Evolutionary conservation across 1,139 yeast species (phyloP).

Genomic region (Debaryomycetaceae sp.): DNA sequence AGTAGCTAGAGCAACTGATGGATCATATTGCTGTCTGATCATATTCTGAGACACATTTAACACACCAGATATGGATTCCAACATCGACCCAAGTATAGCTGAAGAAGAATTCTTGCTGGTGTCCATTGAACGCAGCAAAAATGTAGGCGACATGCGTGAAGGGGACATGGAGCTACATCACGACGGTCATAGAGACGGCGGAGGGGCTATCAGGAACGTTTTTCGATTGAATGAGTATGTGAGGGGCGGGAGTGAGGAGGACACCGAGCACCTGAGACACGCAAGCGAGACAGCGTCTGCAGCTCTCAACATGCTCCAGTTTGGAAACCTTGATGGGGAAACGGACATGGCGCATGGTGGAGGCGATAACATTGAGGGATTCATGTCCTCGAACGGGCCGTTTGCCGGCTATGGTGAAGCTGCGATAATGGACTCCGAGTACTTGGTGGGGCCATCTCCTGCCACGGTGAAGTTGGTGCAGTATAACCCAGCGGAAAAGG

Average conservation of each 20-base stretch:
- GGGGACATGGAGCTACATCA: conserved; percentile 3
- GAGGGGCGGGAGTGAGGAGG: conserved; percentile 1
- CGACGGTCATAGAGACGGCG: conserved; percentile 1
- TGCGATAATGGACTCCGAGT: conserved; percentile 1
- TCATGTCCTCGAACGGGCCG: background rate
- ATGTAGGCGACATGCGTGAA: conserved; percentile 2
- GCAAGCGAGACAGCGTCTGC: conserved; percentile 13
- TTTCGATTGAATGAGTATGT: conserved; percentile 14
- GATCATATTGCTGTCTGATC: too few relatives aligned
- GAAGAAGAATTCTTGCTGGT: conserved; percentile 10
- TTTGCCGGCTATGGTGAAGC: conserved; percentile 1
- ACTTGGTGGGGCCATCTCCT: background rate
- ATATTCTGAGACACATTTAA: background rate
- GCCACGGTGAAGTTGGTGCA: conserved; percentile 23
- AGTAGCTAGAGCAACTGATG: too few relatives aligned
- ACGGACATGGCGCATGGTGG: conserved; percentile 1
- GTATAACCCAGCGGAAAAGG: conserved; percentile 29
- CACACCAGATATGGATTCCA: conserved; percentile 12
- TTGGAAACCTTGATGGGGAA: conserved; percentile 6
- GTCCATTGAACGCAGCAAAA: conserved; percentile 6
- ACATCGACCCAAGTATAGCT: conserved; percentile 14
- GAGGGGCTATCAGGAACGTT: conserved; percentile 9
- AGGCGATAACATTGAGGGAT: conserved; percentile 2
- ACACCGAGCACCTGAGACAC: conserved; percentile 2
- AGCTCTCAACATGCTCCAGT: conserved; percentile 17